Base-by-base conservation (phyloP, 1,139 yeast species). In the Candida glucosophila region DNA sequence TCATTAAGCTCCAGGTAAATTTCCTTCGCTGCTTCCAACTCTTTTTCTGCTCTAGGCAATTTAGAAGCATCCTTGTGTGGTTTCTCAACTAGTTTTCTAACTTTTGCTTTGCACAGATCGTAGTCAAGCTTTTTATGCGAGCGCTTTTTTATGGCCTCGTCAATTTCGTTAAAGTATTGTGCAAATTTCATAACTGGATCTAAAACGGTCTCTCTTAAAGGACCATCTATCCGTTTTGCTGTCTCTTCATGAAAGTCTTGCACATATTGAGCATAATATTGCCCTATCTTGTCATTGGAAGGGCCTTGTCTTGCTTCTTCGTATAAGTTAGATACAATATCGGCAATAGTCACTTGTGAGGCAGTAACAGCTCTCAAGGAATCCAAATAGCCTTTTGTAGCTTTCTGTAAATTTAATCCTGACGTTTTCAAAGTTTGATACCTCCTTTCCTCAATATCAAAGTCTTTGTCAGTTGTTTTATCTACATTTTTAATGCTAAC, bases 311-410 rank as follows among this genome's bases (percentile, higher is more conserved):
- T 85, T 12, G 94, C 77, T 44, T 90, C 97, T 40, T 92, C 97
- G 49, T 90, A 90, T 37, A 90, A 73, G 34, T 88, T 90, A 29
- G 90, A 82, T 31, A 92, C 88, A 29, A 92, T 88, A 54, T 88
- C 97, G 3, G 97, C 96, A 58, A 90, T 92, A 8, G 90, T 78
- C 14, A 88, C 92, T 55, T 92, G 98, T 0, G 97, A 77, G 9
- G 95, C 95, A 1, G 97, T 88, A 48, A 90, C 93, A 5, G 96
- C 95, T 58, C 92, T 59, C 34, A 90, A 57, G 2, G 95, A 78
- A 52, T 92, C 98, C 45, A 90, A 65, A 49, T 85, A 90, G 0
- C 95, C 96, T 54, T 86, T 90, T 27, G 96, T 79, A 35, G 93
- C 94, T 52, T 78, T 82, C 47, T 85, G 95, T 28, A 90, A 59